Evolutionary conservation across 2,329 filamentous ascomycete species (phyloP).

Genomic region (Tympanopsis confertula): DNA sequence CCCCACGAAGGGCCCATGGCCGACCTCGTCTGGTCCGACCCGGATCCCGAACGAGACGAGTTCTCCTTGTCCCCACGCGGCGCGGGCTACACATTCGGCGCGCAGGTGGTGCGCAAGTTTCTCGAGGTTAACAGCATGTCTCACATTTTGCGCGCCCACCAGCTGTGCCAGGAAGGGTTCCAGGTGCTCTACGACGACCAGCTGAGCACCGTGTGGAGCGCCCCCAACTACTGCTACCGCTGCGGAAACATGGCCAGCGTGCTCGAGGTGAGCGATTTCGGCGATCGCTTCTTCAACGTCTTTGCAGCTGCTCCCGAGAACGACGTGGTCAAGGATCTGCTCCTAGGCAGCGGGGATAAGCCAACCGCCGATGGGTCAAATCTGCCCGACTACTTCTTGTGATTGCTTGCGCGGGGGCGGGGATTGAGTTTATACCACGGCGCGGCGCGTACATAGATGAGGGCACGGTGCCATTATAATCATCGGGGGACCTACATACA

Average conservation of each 20-base stretch:
- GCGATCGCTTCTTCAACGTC: conserved; percentile 92
- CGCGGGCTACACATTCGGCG: conserved; percentile 93
- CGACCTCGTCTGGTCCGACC: conserved; percentile 97
- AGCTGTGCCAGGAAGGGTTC: conserved; percentile 95
- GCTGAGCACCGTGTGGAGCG: conserved; percentile 94
- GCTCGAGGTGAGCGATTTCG: conserved; percentile 84
- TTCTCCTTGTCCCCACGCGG: conserved; percentile 92
- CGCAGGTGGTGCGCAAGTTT: conserved; percentile 97
- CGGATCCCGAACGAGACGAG: conserved; percentile 92
- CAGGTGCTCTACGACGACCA: conserved; percentile 96
- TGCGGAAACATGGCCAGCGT: conserved; percentile 97
- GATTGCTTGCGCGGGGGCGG: conserved; percentile 7
- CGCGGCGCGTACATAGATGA: too few relatives aligned
- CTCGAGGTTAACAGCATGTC: conserved; percentile 95
- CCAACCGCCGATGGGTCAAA: conserved; percentile 41
- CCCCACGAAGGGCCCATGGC: conserved; percentile 98
- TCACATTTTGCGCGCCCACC: conserved; percentile 90
- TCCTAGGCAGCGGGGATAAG: conserved; percentile 61
- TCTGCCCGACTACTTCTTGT: conserved; percentile 65
- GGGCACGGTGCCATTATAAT: too few relatives aligned
- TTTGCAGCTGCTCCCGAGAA: conserved; percentile 96
- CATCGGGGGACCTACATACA: too few relatives aligned
- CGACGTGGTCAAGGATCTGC: conserved; percentile 76
- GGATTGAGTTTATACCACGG: too few relatives aligned
- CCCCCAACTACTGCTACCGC: conserved; percentile 88